phyloP scores from a whole-genome alignment of 148 eudicot genomes.

The Fagopyrum tataricum region DNA sequence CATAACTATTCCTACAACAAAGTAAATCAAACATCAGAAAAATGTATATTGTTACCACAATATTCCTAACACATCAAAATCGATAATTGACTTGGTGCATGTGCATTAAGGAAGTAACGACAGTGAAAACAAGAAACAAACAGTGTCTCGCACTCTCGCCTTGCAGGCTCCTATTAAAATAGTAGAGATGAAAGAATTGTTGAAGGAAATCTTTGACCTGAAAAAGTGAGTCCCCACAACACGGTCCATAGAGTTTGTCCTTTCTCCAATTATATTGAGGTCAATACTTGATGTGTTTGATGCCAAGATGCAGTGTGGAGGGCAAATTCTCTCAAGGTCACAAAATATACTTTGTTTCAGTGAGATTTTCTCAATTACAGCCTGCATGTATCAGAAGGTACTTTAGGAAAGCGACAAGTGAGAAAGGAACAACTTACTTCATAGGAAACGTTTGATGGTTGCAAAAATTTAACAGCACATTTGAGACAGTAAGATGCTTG shows the following conservation, averaged over 20 bases:
- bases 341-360: constrained; percentile 77
- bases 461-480: background rate
- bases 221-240: constrained; percentile 95
- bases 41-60: too few relatives aligned
- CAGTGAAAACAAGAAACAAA: background rate
- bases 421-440: background rate
- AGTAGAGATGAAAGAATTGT: background rate
- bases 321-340: constrained; percentile 82
- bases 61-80: too few relatives aligned
- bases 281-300: constrained; percentile 92
- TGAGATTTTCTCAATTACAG: constrained; percentile 70
- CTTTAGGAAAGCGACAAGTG: background rate
- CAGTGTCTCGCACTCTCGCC: too few relatives aligned
- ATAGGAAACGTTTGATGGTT: background rate
- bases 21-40: too few relatives aligned
- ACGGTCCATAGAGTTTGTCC: constrained; percentile 67
- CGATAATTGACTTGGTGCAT: too few relatives aligned
- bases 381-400: constrained; percentile 38
- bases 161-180: background rate
- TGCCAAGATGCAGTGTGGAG: constrained; percentile 94
- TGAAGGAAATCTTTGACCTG: constrained; percentile 42
- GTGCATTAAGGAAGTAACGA: background rate
- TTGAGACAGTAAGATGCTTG: background rate
- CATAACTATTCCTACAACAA: too few relatives aligned
- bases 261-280: constrained; percentile 69